Percentiles rank a stretch among this genome's conserved stretches.
phyloP scores from a whole-genome alignment of 495 filamentous ascomycete genomes.

The Podospora pseudoanserina region DNA sequence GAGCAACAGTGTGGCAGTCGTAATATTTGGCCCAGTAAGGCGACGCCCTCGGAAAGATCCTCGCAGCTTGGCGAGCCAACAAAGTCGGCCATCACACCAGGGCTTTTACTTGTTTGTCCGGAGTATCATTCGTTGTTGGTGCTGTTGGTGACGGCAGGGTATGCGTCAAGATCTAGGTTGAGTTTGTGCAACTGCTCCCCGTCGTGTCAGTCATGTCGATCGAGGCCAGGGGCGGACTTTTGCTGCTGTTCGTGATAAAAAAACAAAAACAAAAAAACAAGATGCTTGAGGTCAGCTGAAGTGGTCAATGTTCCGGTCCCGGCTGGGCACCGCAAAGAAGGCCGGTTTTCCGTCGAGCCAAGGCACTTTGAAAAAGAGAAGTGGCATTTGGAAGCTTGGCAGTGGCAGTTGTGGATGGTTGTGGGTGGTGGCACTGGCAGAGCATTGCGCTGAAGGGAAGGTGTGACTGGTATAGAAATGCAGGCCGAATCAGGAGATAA shows the following conservation, averaged over 20 bases:
- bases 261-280: too few species aligned
- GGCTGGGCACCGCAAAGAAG: background rate
- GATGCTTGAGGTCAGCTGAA: too few species aligned
- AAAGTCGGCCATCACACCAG: background rate
- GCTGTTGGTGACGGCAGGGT: background rate
- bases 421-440: background rate
- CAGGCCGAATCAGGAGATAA: background rate
- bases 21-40: background rate
- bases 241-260: too few species aligned
- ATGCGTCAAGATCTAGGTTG: background rate
- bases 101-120: too few species aligned
- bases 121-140: background rate
- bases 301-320: too few species aligned
- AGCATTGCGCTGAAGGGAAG: background rate
- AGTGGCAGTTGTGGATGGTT: background rate
- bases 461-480: background rate
- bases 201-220: too few species aligned
- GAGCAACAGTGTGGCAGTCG: background rate
- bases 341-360: background rate
- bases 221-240: too few species aligned
- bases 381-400: background rate
- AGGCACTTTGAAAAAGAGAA: background rate
- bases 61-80: constrained; percentile 3
- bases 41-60: constrained; percentile 1
- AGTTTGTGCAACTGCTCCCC: too few species aligned